Base-by-base conservation (phyloP, 2,329 filamentous ascomycete species). In the Tolypocladium ovalisporum region DNA sequence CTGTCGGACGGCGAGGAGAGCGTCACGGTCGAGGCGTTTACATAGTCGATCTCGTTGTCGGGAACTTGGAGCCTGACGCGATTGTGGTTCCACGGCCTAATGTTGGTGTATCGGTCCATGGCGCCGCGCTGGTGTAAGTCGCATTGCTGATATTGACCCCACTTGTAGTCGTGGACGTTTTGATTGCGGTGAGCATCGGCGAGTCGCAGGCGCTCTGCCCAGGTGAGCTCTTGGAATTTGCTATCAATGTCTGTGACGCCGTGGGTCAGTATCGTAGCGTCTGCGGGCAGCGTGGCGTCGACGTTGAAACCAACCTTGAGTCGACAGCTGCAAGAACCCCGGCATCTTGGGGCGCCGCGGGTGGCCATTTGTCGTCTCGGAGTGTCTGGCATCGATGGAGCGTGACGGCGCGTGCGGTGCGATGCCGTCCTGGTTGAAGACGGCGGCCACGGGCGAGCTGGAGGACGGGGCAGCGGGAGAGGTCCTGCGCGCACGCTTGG, bases 81-180 rank as follows among this genome's bases (percentile, higher is more conserved):
- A 67, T 95, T 96, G 68, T 89, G 85, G 60, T 88, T 86, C 84
- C 89, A 99, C 0, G 92, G 90, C 68, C 92, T 87, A 61, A 99
- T 90, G 68, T 97, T 96, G 56, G 79, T 71, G 73, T 97, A 99
- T 57, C 94, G 86, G 71, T 97, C 95, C 63, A 93, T 74, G 35
- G 63, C 58, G 51, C 64, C 65, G 59, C 66, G 67, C 55, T 64
- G 61, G 40, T 64, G 62, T 6, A 55, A 57, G 39, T 73, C 69
- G 13, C 63, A 59, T 54, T 73, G 72, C 58, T 70, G 71, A 57
- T 68, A 73, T 27, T 65, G 63, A 8, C 64, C 63, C 73, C 73
- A 75, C 62, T 63, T 70, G 55, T 62, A 66, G 27, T 71, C 65
- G 9, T 65, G 58, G 27, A 66, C 61, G 49, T 56, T 59, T 15